Conservation (phyloP, 129 eudicot species). For the Gnaphalium uliginosum region DNA sequence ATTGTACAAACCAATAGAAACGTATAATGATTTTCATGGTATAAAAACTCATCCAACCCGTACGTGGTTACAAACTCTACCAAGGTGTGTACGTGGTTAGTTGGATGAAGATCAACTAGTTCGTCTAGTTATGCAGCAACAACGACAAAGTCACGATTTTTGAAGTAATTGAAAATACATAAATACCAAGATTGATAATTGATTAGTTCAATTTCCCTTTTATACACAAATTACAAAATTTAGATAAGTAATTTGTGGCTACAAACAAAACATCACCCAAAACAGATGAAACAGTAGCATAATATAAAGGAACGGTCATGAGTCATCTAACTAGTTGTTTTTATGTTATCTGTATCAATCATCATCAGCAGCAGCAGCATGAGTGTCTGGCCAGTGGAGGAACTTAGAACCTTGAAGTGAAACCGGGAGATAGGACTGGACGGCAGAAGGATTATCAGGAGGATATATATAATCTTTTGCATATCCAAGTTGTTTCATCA, state of each 20-base stretch:
- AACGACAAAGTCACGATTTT: no score
- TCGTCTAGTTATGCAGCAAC: no score
- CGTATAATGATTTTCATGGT: no score
- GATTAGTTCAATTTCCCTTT: conserved; percentile 2
- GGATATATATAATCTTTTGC: conserved; percentile 76
- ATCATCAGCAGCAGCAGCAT: no score
- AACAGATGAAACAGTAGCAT: not conserved
- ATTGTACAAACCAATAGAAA: no score
- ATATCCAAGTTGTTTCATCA: conserved; percentile 85
- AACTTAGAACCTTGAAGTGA: conserved; percentile 77
- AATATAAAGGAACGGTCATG: not conserved
- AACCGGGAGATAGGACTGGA: conserved; percentile 64
- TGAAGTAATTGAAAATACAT: no score
- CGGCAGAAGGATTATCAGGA: conserved; percentile 62
- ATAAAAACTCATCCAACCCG: no score
- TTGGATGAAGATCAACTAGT: no score
- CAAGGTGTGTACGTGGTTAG: no score
- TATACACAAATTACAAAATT: not conserved
- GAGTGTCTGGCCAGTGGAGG: conserved; percentile 62
- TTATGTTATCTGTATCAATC: no score
- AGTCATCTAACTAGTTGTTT: not conserved
- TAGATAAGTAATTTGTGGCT: not conserved
- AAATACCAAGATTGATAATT: not conserved
- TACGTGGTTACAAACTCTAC: no score
- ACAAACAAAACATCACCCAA: not conserved